Base-by-base conservation (phyloP, 192 early-diverging fungal species). In the Neocallimastix lanati region DNA sequence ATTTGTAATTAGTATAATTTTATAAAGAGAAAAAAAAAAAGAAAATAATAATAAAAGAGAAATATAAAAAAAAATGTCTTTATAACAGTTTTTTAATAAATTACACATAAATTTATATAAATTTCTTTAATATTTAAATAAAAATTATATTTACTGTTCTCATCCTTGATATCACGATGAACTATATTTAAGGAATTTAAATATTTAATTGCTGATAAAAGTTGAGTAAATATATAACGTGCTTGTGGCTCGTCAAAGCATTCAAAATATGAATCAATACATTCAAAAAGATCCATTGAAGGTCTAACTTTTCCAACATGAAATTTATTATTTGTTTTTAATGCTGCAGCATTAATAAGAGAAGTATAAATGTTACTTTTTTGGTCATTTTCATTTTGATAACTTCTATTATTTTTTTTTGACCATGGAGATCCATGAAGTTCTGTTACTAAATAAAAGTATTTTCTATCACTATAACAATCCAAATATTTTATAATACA, bases 161-260 rank as follows among this genome's bases (percentile, higher is more conserved):
- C 92, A 82, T 93, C 94, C 85, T 94, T 95, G 81, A 95, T 89
- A 79, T 94, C 36, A 28, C 92, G 88, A 81, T 95, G 94, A 29
- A 93, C 91, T 38, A 95, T 89, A 33, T 87, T 88, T 1, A 83
- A 81, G 21, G 82, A 29, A 77, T 93, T 88, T 21, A 95, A 84
- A 80, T 92, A 89, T 13, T 85, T 77, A 18, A 95, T 86, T 76
- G 91, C 92, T 0, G 85, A 82, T 1, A 88, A 89, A 78, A 94
- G 90, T 78, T 95, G 94, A 27, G 80, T 81, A 79, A 94, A 93
- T 35, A 95, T 91, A 78, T 84, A 83, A 29, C 87, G 84, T 2
- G 92, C 92, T 38, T 90, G 82, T 14, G 83, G 76, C 80, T 95
- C 93, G 36, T 87, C 82, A 79, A 95, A 89, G 78, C 86, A 85